Evolutionary conservation across 2,329 filamentous ascomycete species (phyloP).

Genomic region (Fusarium floridanum): DNA sequence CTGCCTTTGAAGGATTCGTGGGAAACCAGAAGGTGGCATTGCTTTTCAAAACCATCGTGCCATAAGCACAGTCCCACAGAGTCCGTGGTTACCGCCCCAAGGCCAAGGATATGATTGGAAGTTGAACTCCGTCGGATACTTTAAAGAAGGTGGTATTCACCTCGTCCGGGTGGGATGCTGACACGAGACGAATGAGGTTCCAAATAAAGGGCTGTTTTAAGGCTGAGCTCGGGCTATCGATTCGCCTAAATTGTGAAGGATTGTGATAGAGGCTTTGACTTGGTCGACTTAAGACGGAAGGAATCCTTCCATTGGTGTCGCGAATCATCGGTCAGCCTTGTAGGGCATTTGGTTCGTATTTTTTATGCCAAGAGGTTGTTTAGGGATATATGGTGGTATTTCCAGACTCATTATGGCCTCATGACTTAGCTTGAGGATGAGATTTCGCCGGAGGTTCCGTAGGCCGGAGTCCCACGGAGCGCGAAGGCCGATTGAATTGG

Average conservation of each 20-base stretch:
- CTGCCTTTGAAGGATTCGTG: neutral
- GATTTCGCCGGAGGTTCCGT: neutral
- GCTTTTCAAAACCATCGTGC: neutral
- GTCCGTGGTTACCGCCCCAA: neutral
- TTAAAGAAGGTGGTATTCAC: constrained; percentile 7
- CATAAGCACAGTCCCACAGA: constrained; percentile 5
- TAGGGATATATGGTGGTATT: neutral
- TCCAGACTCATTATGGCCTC: neutral
- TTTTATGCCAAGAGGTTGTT: neutral
- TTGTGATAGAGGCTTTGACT: neutral
- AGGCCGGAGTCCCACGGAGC: neutral
- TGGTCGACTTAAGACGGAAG: neutral
- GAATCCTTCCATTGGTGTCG: neutral
- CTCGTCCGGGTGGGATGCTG: neutral
- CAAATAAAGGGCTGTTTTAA: neutral
- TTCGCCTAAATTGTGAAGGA: neutral
- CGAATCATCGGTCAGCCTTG: constrained; percentile 10
- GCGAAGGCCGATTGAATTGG: neutral
- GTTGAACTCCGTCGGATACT: neutral
- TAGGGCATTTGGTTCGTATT: neutral
- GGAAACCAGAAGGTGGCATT: neutral
- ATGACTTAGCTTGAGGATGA: neutral
- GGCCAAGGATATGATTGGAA: neutral
- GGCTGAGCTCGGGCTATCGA: neutral
- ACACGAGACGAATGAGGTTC: neutral